These are phyloP conservation scores for Phytophthora agathidicida DNA, from an alignment of 352 stramenopile species.

Conservation along the genomic window DNA sequence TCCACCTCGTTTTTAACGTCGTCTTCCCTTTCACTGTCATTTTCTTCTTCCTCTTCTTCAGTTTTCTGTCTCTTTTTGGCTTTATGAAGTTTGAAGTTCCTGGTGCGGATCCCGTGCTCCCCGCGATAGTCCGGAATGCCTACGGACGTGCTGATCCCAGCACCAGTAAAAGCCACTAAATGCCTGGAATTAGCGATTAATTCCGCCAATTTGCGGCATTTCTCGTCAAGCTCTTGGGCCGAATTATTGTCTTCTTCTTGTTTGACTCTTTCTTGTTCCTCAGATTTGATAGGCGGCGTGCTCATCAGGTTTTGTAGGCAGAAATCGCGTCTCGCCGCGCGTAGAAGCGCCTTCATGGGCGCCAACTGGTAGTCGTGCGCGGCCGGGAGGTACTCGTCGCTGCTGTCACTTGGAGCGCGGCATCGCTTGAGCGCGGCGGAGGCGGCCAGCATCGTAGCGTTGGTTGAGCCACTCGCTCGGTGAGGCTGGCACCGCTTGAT, in stretches of 20 bases:
- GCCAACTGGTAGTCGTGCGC: conserved; percentile 34
- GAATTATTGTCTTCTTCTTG: conserved; percentile 7
- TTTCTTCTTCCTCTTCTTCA: conserved; percentile 21
- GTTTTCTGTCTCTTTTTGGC: conserved; percentile 30
- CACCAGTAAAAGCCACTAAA: conserved; percentile 82
- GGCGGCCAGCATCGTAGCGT: conserved; percentile 35
- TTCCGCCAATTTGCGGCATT: conserved; percentile 64
- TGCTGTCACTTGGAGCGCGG: conserved; percentile 30
- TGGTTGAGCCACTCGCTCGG: too few relatives aligned
- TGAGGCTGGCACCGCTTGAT: too few relatives aligned
- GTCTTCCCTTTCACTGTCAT: conserved; percentile 12
- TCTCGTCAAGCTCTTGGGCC: conserved; percentile 45
- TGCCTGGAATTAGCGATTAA: conserved; percentile 69
- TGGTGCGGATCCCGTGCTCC: conserved; percentile 81
- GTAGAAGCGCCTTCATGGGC: conserved; percentile 34
- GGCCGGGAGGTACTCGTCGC: conserved; percentile 28
- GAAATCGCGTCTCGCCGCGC: conserved; percentile 31
- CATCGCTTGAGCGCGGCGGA: conserved; percentile 46
- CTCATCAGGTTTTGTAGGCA: conserved; percentile 18
- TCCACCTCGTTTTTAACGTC: conserved; percentile 13
- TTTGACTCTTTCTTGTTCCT: conserved; percentile 8
- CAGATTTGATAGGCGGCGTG: conserved; percentile 15
- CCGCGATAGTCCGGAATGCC: conserved; percentile 84
- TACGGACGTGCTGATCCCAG: conserved; percentile 80
- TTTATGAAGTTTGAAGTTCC: conserved; percentile 40